Percentiles rank a stretch among this genome's conserved stretches.
Conservation (phyloP, 2,329 filamentous ascomycete species). For the Aspergillus terreus region DNA sequence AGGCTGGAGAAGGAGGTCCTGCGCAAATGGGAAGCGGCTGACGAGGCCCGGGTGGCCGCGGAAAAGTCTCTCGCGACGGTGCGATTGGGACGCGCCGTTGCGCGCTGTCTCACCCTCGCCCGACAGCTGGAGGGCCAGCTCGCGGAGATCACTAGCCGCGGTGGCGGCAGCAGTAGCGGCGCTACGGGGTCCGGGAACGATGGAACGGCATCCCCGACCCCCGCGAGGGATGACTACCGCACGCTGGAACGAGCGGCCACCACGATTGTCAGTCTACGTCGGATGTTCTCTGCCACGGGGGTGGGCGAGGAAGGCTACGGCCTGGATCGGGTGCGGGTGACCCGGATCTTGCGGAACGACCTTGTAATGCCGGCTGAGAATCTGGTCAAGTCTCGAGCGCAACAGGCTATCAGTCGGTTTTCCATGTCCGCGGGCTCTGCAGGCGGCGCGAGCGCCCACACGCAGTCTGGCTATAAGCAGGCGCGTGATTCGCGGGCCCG, state of each 20-base stretch:
- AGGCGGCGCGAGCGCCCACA: conserved; percentile 22
- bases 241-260: conserved; percentile 79
- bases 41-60: conserved; percentile 74
- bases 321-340: conserved; percentile 68
- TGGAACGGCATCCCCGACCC: conserved; percentile 17
- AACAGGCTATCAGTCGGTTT: conserved; percentile 80
- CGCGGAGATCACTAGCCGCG: conserved; percentile 58
- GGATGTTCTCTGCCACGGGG: conserved; percentile 64
- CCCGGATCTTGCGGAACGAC: conserved; percentile 66
- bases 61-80: conserved; percentile 77
- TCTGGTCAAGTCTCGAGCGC: conserved; percentile 66
- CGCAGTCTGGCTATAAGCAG: conserved; percentile 52
- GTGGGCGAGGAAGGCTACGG: conserved; percentile 72
- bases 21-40: conserved; percentile 78
- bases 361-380: conserved; percentile 70
- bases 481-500: conserved; percentile 71
- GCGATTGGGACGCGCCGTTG: conserved; percentile 70
- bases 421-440: conserved; percentile 59
- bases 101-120: conserved; percentile 74
- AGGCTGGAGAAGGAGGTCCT: conserved; percentile 83
- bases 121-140: conserved; percentile 85
- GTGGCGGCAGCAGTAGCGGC: conserved; percentile 16
- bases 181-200: conserved; percentile 30
- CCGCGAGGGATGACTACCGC: conserved; percentile 65
- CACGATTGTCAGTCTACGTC: conserved; percentile 71